Evolutionary conservation across 148 eudicot genomes (phyloP).

Genomic region (Cornus florida): DNA sequence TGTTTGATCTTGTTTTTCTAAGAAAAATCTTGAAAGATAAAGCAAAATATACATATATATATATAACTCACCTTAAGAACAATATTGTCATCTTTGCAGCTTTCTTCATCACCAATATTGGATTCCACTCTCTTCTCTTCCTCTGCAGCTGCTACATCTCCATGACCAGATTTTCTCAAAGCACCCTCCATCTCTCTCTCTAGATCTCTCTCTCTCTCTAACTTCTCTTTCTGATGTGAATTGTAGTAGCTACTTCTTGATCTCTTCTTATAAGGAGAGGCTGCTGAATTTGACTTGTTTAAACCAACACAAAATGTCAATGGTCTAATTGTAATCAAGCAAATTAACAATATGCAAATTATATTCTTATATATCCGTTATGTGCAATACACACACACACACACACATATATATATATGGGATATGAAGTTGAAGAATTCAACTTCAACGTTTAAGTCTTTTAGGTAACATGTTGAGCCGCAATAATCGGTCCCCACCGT

Average conservation of each 20-base stretch:
- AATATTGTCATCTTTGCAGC: slow-evolving; percentile 14
- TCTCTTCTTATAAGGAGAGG: slow-evolving; percentile 25
- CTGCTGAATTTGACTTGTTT: slow-evolving; percentile 25
- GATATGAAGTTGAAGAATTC: slow-evolving; percentile 37
- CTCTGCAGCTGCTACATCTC: slow-evolving; percentile 7
- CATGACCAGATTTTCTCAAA: slow-evolving; percentile 21
- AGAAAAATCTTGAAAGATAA: too few species aligned
- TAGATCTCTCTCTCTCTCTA: background rate
- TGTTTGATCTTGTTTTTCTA: background rate
- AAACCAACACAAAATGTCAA: slow-evolving; percentile 40
- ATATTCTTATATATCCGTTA: too few species aligned
- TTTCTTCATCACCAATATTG: slow-evolving; percentile 16
- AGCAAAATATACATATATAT: background rate
- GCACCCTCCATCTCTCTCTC: slow-evolving; percentile 27
- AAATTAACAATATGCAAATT: too few species aligned
- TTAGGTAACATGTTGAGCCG: slow-evolving; percentile 15
- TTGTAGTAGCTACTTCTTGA: background rate
- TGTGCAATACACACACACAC: too few species aligned
- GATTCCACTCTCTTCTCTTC: slow-evolving; percentile 27
- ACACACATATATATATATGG: too few species aligned
- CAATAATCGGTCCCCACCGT: slow-evolving; percentile 24
- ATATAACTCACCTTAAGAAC: slow-evolving; percentile 22
- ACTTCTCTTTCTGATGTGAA: slow-evolving; percentile 1
- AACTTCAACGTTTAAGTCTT: slow-evolving; percentile 59
- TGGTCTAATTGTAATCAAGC: background rate